A percentile compares a stretch with the other conserved stretches of the same genome.
Conservation (phyloP, 2,329 filamentous ascomycete species). For the Ascocoryne sarcoides region DNA sequence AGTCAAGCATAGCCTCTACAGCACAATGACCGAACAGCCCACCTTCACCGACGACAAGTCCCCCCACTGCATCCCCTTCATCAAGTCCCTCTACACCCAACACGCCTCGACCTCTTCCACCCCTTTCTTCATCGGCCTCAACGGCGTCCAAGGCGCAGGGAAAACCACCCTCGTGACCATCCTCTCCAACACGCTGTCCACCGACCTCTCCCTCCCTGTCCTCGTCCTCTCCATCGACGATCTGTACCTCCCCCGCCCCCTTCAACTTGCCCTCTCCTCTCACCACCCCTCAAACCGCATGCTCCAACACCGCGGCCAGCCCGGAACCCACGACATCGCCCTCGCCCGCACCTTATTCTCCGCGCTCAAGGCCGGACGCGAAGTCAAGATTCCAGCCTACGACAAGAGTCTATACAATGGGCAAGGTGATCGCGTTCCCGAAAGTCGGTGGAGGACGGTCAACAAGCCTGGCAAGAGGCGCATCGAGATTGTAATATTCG, state of each 20-base stretch:
- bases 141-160: conserved; percentile 84
- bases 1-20: no score
- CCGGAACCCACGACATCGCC: conserved; percentile 52
- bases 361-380: conserved; percentile 36
- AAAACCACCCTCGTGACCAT: conserved; percentile 79
- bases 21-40: no score
- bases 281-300: conserved; percentile 50
- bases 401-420: conserved; percentile 58
- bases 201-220: conserved; percentile 42
- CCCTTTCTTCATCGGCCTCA: conserved; percentile 50
- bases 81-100: conserved; percentile 48
- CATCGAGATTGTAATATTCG: conserved; percentile 52
- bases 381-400: conserved; percentile 51
- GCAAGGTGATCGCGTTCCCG: conserved; percentile 51
- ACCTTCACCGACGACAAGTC: conserved; percentile 69
- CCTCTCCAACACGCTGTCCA: conserved; percentile 45
- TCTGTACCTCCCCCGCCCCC: conserved; percentile 54
- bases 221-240: conserved; percentile 59
- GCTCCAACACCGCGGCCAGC: conserved; percentile 55
- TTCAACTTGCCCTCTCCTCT: conserved; percentile 40
- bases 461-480: conserved; percentile 24
- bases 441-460: conserved; percentile 41
- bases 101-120: conserved; percentile 35
- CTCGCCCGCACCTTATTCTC: conserved; percentile 46
- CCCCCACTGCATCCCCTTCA: conserved; percentile 68